These are phyloP conservation scores for Xylaria multiplex DNA, from an alignment of 2,329 filamentous ascomycete genomes.

Conservation along the genomic window DNA sequence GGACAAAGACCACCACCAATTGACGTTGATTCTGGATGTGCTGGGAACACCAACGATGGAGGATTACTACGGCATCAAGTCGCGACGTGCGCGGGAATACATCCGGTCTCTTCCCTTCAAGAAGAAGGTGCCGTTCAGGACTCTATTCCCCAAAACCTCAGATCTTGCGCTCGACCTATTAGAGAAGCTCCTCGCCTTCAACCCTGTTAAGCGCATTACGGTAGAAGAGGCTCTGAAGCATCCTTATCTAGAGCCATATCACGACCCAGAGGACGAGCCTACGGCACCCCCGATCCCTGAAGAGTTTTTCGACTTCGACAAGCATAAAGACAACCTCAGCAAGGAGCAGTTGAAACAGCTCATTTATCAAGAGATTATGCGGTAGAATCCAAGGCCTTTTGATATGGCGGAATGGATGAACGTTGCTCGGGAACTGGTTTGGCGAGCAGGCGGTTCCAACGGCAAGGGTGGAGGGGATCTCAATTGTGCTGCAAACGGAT, in stretches of 20 bases:
- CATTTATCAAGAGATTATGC: constrained; percentile 97
- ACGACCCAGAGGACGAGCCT: constrained; percentile 98
- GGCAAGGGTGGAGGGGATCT: background rate
- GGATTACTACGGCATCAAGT: constrained; percentile 99
- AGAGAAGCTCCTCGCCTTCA: constrained; percentile 96
- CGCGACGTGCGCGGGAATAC: constrained; percentile 94
- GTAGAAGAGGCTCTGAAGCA: constrained; percentile 98
- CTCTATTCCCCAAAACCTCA: constrained; percentile 99
- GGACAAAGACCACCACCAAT: constrained; percentile 87
- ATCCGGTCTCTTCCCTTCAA: constrained; percentile 98
- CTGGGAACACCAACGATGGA: constrained; percentile 99
- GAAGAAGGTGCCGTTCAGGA: constrained; percentile 99
- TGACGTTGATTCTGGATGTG: constrained; percentile 96
- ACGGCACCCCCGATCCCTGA: constrained; percentile 96
- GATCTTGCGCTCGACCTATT: constrained; percentile 92
- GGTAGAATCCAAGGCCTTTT: constrained; percentile 50
- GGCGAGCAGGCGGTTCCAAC: constrained; percentile 7
- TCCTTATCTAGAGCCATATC: constrained; percentile 97
- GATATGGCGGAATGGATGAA: constrained; percentile 17
- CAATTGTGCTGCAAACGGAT: constrained; percentile 15
- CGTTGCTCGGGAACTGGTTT: background rate
- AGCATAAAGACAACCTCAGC: constrained; percentile 98
- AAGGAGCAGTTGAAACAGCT: constrained; percentile 98
- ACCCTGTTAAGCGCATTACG: constrained; percentile 97
- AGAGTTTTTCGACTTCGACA: constrained; percentile 99